Conservation (phyloP, 176 grass and related monocot genomes). For the Otatea glauca region DNA sequence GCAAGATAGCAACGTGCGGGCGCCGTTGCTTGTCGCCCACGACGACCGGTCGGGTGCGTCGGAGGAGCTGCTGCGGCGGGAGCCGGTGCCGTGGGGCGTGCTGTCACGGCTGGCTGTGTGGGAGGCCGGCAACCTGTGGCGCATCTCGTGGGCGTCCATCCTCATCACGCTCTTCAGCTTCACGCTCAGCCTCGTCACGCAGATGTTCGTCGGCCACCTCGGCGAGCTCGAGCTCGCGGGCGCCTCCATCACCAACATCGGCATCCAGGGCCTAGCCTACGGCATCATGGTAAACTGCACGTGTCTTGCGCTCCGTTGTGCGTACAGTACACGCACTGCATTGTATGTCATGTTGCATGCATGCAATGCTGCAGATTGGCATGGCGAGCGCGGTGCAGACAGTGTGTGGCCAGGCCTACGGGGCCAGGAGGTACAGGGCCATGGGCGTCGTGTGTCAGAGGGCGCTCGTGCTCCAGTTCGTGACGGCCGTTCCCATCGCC, state of each 20-base stretch:
- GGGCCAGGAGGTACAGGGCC: constrained; percentile 61
- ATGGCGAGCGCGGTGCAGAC: constrained; percentile 89
- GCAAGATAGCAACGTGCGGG: not conserved
- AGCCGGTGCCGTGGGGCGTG: constrained; percentile 39
- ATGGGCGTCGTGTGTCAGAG: constrained; percentile 75
- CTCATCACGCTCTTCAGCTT: constrained; percentile 73
- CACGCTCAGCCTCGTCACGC: constrained; percentile 72
- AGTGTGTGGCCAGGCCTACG: constrained; percentile 79
- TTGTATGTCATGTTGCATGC: not conserved
- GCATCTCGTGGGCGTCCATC: constrained; percentile 79
- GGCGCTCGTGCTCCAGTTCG: constrained; percentile 67
- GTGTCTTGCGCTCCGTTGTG: not conserved
- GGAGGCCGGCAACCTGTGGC: constrained; percentile 85
- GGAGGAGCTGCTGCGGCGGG: constrained; percentile 66
- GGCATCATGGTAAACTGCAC: constrained; percentile 68
- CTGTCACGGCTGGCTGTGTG: constrained; percentile 53
- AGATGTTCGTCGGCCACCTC: constrained; percentile 91
- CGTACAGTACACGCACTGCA: not conserved
- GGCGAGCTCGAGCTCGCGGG: constrained; percentile 71
- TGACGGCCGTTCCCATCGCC: constrained; percentile 43
- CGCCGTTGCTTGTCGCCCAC: constrained; percentile 45
- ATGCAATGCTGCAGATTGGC: constrained; percentile 57
- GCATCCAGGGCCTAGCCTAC: constrained; percentile 85
- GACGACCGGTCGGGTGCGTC: constrained; percentile 34
- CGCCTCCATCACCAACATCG: constrained; percentile 82